Evolutionary conservation across 108 stramenopile genomes (phyloP), one percentile per base, ranked within the genome.

Genomic region (Fragilaria crotonensis): DNA sequence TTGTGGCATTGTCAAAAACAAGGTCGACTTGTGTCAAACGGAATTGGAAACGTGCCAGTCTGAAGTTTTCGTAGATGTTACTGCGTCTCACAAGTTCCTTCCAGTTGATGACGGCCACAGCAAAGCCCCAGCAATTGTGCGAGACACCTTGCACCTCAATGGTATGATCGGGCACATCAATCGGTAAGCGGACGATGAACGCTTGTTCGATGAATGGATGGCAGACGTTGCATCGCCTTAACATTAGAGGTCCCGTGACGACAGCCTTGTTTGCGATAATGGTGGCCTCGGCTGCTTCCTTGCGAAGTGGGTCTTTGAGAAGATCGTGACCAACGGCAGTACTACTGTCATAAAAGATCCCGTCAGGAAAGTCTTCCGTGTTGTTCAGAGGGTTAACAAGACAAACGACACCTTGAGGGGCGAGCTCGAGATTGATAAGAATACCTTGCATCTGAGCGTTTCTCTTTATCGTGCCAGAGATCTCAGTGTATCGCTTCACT

Each of bases 71-170:
- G 52, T 66, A 75, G 48, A 83, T 68, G 21, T 67, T 48, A 33
- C 75, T 76, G 11, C 65, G 33, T 19, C 47, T 36, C 2, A 66
- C 48, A 3, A 74, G 25, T 27, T 45, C 63, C 1, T 60, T 54
- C 73, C 73, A 74, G 45, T 69, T 69, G n/a, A 74, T 55, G 2
- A 74, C 2, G 30, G 54, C 55, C 0, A 63, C 64, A 11, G 65
- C 70, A 36, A 76, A 79, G 48, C 82, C 82, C 82, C 82, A 83
- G 7, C 52, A 48, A 1, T 54, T 46, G 49, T 83, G 73, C 26
- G 47, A 54, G 4, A 66, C 46, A n/a, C 64, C 78, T 47, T 67
- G 49, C 17, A 78, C 47, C 2, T 46, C 60, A 49, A 83, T 79
- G 9, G 22, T 54, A 48, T 80, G 58, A 28, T 51, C 46, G 14